Percentiles rank a stretch among this genome's conserved stretches.
Conservation (phyloP, 2,329 filamentous ascomycete species). For the Hymenoscyphus scutula region DNA sequence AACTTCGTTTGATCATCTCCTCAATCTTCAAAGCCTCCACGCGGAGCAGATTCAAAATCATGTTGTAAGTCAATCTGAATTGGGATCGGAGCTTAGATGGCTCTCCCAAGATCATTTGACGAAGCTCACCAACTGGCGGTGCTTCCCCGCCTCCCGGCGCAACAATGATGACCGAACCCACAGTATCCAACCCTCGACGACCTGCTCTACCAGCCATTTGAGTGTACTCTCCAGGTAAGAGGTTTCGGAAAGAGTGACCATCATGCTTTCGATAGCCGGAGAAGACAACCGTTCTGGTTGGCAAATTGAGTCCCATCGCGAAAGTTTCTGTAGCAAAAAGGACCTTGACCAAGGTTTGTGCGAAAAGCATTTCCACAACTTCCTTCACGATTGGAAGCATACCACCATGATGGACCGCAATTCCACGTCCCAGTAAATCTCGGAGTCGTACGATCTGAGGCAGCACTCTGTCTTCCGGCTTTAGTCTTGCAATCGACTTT, state of each 20-base stretch:
- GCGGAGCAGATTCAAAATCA: conserved; percentile 93
- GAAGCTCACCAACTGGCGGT: conserved; percentile 76
- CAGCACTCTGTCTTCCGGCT: conserved; percentile 83
- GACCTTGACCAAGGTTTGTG: conserved; percentile 91
- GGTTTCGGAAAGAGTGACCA: conserved; percentile 84
- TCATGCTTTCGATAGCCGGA: conserved; percentile 97
- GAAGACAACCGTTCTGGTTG: conserved; percentile 94
- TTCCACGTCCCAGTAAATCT: conserved; percentile 81
- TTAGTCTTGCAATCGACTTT: conserved; percentile 86
- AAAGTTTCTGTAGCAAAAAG: conserved; percentile 98
- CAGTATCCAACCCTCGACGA: conserved; percentile 84
- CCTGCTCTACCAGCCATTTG: conserved; percentile 98
- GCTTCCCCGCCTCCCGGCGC: conserved; percentile 79
- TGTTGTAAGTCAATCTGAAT: conserved; percentile 97
- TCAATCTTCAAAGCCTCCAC: conserved; percentile 98
- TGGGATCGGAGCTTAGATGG: conserved; percentile 94
- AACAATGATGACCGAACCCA: conserved; percentile 93
- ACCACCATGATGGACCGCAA: conserved; percentile 95
- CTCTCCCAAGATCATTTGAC: conserved; percentile 93
- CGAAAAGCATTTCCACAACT: conserved; percentile 94
- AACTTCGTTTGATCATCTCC: conserved; percentile 99
- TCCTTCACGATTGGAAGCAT: conserved; percentile 96
- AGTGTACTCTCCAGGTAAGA: conserved; percentile 93
- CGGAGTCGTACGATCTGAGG: conserved; percentile 88
- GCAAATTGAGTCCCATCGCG: conserved; percentile 95